A percentile compares a stretch with the other conserved stretches of the same genome.
Conservation (phyloP, 495 filamentous ascomycete genomes). For the Sporormia fimetaria region DNA sequence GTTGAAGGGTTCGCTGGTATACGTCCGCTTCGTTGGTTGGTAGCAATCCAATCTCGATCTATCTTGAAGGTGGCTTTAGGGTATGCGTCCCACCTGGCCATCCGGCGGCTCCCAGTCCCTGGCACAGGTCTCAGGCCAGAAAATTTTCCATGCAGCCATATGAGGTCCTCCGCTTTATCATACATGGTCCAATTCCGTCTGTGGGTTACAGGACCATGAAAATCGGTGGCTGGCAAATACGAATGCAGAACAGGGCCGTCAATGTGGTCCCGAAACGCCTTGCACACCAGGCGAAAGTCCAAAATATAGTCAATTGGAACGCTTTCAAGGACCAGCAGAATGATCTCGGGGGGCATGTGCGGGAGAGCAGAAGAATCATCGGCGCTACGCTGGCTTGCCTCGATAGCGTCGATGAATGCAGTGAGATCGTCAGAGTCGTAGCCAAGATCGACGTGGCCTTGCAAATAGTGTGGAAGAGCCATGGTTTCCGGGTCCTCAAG, state of each 20-base stretch:
- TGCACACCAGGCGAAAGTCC: constrained; percentile 8
- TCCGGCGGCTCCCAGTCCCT: too few species aligned
- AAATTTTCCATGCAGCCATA: too few species aligned
- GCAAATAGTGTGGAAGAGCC: too few species aligned
- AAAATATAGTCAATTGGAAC: constrained; percentile 12
- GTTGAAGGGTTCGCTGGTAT: too few species aligned
- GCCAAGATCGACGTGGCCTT: constrained; percentile 7
- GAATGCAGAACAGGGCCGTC: constrained; percentile 4
- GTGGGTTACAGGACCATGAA: constrained; percentile 2
- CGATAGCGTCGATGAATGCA: constrained; percentile 10
- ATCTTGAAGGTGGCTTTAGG: too few species aligned
- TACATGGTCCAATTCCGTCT: neutral
- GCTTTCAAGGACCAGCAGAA: constrained; percentile 5
- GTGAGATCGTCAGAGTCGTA: constrained; percentile 11
- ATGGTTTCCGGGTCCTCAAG: too few species aligned
- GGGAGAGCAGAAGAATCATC: neutral
- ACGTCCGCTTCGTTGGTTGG: too few species aligned
- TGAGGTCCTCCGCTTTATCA: constrained; percentile 1
- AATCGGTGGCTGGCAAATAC: constrained; percentile 2
- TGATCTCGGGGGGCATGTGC: constrained; percentile 12
- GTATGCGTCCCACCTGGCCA: too few species aligned
- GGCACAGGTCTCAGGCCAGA: too few species aligned
- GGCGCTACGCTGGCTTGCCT: neutral
- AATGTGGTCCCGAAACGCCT: constrained; percentile 8
- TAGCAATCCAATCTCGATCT: too few species aligned